Evolutionary conservation across 1,284 basidiomycete genomes (phyloP).

Genomic region (Microbotryum silenes-acaulis): DNA sequence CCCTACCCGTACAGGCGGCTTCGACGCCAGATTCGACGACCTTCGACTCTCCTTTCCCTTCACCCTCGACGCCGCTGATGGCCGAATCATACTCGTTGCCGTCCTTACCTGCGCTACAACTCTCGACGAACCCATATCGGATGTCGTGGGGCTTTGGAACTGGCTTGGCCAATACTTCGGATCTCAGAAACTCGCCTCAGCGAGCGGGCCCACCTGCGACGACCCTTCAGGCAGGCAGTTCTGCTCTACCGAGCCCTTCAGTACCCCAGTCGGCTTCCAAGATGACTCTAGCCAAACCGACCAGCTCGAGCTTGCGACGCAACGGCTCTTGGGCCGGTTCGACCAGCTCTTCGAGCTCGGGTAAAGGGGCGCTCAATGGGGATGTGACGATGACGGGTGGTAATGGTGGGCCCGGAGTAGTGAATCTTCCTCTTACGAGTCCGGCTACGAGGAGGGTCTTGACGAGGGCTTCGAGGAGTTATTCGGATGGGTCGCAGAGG

Average conservation of each 20-base stretch:
- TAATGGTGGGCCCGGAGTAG: background rate
- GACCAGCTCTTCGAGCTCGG: background rate
- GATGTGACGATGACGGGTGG: background rate
- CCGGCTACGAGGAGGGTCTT: background rate
- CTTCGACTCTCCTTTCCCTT: too few species aligned
- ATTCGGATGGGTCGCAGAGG: constrained; percentile 8
- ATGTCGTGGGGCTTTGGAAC: constrained; percentile 20
- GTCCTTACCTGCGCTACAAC: constrained; percentile 14
- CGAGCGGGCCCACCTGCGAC: background rate
- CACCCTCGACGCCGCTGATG: background rate
- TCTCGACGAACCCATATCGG: constrained; percentile 21
- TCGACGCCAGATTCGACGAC: background rate
- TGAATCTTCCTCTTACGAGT: background rate
- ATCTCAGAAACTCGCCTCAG: background rate
- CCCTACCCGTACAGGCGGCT: background rate
- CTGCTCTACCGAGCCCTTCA: background rate
- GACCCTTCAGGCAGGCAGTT: background rate
- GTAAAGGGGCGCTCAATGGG: background rate
- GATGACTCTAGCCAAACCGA: background rate
- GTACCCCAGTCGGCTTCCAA: constrained; percentile 7
- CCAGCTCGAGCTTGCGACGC: background rate
- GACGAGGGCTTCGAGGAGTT: constrained; percentile 4
- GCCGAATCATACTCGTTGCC: constrained; percentile 2
- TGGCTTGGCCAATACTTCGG: background rate
- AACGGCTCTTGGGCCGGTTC: background rate